Percentiles rank a stretch among this genome's conserved stretches.
These are phyloP conservation scores for Hypoxylon lienhwacheense DNA, from an alignment of 495 filamentous ascomycete species.

Conservation along the genomic window DNA sequence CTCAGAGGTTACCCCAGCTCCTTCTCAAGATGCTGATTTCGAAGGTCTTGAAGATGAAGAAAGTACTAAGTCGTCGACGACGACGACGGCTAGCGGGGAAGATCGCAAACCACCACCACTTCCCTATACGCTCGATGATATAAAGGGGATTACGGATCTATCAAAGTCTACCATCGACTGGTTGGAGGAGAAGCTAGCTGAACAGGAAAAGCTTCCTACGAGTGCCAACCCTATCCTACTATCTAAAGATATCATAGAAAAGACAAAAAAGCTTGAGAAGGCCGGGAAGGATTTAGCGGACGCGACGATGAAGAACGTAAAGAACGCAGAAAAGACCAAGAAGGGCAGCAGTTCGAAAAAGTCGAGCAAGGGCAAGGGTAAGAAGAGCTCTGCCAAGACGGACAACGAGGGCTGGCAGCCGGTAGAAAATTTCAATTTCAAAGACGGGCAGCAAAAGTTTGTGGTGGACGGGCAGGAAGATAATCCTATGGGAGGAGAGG, in stretches of 20 bases:
- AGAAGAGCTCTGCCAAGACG: conserved; percentile 46
- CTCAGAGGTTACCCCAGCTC: conserved; percentile 44
- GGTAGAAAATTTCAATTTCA: conserved; percentile 44
- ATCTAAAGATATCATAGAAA: conserved; percentile 63
- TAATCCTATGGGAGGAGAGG: conserved; percentile 45
- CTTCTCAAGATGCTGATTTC: conserved; percentile 50
- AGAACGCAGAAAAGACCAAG: conserved; percentile 57
- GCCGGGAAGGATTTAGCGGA: conserved; percentile 70
- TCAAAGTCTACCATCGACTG: conserved; percentile 57
- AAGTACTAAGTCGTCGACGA: conserved; percentile 43
- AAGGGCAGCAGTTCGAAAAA: conserved; percentile 55
- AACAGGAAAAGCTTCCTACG: conserved; percentile 66
- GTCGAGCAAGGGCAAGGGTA: conserved; percentile 46
- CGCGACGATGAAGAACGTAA: conserved; percentile 71
- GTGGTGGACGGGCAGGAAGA: conserved; percentile 46
- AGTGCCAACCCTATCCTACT: conserved; percentile 72
- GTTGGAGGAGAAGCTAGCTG: conserved; percentile 66
- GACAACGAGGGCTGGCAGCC: conserved; percentile 42
- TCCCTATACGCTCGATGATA: conserved; percentile 63
- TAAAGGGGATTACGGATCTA: conserved; percentile 55
- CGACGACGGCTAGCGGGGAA: conserved; percentile 44
- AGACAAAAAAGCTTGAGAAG: conserved; percentile 63
- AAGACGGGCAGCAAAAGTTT: conserved; percentile 35
- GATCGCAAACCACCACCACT: conserved; percentile 52
- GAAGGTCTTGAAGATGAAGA: conserved; percentile 65